A percentile compares a stretch with the other conserved stretches of the same genome.
These are phyloP conservation scores for Zygoascus bituminiphila DNA, from an alignment of 805 yeast species.

Conservation along the genomic window DNA sequence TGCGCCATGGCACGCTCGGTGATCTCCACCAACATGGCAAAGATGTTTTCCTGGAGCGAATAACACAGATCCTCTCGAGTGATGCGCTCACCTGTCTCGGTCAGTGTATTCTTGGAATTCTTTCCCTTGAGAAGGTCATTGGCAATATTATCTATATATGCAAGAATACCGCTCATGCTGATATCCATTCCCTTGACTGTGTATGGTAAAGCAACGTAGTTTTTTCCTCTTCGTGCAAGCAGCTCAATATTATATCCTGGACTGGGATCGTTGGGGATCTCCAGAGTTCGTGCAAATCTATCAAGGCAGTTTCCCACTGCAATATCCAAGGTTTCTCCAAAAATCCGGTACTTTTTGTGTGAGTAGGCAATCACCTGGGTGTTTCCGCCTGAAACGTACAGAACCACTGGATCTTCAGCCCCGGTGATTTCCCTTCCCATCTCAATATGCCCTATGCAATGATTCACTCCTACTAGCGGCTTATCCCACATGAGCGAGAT, in stretches of 20 bases:
- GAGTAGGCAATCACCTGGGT: conserved; percentile 97
- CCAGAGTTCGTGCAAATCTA: conserved; percentile 85
- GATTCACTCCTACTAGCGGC: conserved; percentile 92
- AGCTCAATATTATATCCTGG: conserved; percentile 98
- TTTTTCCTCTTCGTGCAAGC: conserved; percentile 56
- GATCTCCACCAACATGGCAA: conserved; percentile 94
- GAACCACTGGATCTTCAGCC: conserved; percentile 94
- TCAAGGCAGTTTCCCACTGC: conserved; percentile 97
- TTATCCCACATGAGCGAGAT: conserved; percentile 68
- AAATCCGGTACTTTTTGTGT: conserved; percentile 87
- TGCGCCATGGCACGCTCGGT: conserved; percentile 99
- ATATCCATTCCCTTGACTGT: conserved; percentile 98
- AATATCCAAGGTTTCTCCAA: conserved; percentile 97
- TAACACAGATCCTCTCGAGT: conserved; percentile 86
- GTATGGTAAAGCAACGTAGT: conserved; percentile 73
- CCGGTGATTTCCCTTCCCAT: conserved; percentile 99
- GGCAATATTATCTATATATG: conserved; percentile 73
- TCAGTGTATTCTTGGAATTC: conserved; percentile 13
- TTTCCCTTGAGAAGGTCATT: conserved; percentile 51
- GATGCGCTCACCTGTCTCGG: conserved; percentile 39
- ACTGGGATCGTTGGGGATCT: conserved; percentile 85
- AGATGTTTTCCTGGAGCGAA: conserved; percentile 84
- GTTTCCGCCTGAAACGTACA: conserved; percentile 97
- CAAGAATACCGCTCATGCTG: conserved; percentile 92
- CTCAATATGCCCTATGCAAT: conserved; percentile 96